Conservation (phyloP, 2,329 filamentous ascomycete genomes). For the Colletotrichum gigasporum region DNA sequence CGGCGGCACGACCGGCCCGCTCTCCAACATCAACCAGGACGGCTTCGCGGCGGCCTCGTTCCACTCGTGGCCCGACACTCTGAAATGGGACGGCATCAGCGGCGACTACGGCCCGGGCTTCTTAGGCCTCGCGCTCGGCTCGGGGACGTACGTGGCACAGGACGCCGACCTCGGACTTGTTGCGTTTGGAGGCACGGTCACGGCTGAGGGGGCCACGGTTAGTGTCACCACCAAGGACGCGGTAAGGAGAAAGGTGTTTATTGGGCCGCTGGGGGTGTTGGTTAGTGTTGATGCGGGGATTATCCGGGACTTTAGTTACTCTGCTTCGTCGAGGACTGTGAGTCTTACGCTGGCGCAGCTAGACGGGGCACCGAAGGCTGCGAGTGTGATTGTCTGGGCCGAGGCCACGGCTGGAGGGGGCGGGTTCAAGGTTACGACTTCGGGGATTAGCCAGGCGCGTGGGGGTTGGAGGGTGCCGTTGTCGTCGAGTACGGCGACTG, state of each 20-base stretch:
- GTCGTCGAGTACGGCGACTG: background rate
- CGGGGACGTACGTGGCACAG: slow-evolving; percentile 58
- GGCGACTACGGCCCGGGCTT: slow-evolving; percentile 68
- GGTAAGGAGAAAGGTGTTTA: slow-evolving; percentile 56
- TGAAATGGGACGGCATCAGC: slow-evolving; percentile 65
- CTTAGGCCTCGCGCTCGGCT: slow-evolving; percentile 58
- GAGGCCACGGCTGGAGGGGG: slow-evolving; percentile 37
- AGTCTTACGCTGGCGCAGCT: slow-evolving; percentile 43
- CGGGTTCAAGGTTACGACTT: slow-evolving; percentile 22
- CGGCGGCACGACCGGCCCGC: slow-evolving; percentile 60
- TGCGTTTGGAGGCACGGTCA: slow-evolving; percentile 57
- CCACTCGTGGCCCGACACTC: slow-evolving; percentile 64
- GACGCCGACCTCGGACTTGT: slow-evolving; percentile 54
- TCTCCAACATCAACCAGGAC: slow-evolving; percentile 64
- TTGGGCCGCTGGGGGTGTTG: slow-evolving; percentile 53
- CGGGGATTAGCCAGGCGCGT: slow-evolving; percentile 14
- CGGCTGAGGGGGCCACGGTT: slow-evolving; percentile 35
- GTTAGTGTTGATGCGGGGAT: slow-evolving; percentile 53
- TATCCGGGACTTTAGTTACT: slow-evolving; percentile 49
- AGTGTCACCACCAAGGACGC: slow-evolving; percentile 54
- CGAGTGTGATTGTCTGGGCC: slow-evolving; percentile 45
- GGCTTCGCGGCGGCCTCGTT: slow-evolving; percentile 65
- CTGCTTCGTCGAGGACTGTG: slow-evolving; percentile 33
- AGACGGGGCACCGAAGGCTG: slow-evolving; percentile 38
- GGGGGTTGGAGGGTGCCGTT: slow-evolving; percentile 34